Evolutionary conservation across 257 asterid genomes (phyloP).

Genomic region (Rhazya stricta): DNA sequence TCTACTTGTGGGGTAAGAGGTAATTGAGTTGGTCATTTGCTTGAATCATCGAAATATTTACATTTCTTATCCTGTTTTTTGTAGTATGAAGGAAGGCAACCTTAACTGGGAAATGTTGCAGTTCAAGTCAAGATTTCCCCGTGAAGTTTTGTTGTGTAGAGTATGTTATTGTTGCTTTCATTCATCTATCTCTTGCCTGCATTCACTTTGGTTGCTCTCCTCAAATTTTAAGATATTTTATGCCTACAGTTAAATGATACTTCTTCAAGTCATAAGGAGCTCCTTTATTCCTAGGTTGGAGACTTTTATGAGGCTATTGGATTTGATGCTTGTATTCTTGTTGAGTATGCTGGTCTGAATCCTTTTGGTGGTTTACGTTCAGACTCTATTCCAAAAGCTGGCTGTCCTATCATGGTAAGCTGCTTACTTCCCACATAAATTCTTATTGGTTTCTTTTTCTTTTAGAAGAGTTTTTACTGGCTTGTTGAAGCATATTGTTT

Average conservation of each 20-base stretch:
- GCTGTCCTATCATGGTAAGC: slow-evolving; percentile 93
- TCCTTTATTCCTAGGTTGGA: slow-evolving; percentile 60
- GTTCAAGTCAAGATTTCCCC: slow-evolving; percentile 91
- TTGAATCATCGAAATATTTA: background rate
- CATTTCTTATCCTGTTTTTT: slow-evolving; percentile 22
- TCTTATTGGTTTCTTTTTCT: background rate
- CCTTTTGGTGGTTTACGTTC: slow-evolving; percentile 95
- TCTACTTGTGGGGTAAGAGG: background rate
- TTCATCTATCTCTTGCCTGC: slow-evolving; percentile 15
- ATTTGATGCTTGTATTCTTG: slow-evolving; percentile 92
- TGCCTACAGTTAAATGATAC: background rate
- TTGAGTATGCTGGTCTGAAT: slow-evolving; percentile 96
- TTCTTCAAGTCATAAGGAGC: background rate
- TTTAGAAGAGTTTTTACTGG: background rate
- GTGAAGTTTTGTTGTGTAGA: slow-evolving; percentile 91
- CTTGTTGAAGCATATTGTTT: background rate
- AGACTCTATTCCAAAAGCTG: slow-evolving; percentile 93
- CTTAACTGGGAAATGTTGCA: slow-evolving; percentile 90
- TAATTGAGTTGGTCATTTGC: background rate
- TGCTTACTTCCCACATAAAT: slow-evolving; percentile 9
- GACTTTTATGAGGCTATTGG: slow-evolving; percentile 97
- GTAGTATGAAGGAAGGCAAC: slow-evolving; percentile 91
- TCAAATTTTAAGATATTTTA: background rate
- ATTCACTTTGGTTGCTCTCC: slow-evolving; percentile 13
- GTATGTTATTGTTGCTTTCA: slow-evolving; percentile 38